Evolutionary conservation across 2,329 filamentous ascomycete genomes (phyloP), one percentile per base, ranked within the genome.

Genomic region (Fusarium humuli): DNA sequence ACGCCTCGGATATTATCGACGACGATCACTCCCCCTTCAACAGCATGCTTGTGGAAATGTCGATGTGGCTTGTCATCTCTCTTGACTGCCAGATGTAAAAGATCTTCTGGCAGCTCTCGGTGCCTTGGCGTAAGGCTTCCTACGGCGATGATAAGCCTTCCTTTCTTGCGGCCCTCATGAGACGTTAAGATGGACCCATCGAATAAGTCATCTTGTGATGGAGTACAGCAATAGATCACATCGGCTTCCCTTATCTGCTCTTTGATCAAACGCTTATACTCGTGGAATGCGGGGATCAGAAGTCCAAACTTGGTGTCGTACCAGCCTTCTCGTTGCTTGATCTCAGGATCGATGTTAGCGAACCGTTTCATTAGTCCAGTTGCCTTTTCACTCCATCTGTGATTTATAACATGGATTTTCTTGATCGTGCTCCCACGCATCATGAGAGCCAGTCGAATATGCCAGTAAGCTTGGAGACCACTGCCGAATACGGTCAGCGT

Each of bases 391-490:
- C 84, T 86, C 76, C 92, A 93, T 56, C 85, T 84, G 34, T 92
- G 90, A 76, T 94, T 97, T 77, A 97, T 90, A 75, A 98, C 91
- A 80, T 95, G 91, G 49, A 98, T 87, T 62, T 91, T 88, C 73
- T 91, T 90, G 73, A 97, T 91, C 22, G 93, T 92, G 47, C 82
- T 57, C 3, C 88, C 88, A 23, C 87, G 91, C 52, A 96, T 85
- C 69, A 95, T 85, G 13, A 98, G 85, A 1, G 94, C 91, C 7
- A 98, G 86, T 1, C 94, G 91, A 45, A 97, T 89, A 78, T 98
- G 95, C 94, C 94, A 98, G 82, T 95, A 97, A 14, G 95, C 95
- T 82, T 98, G 94, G 73, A 91, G 90, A 47, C 95, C 95, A 34
- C 92, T 91, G 25, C 95, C 95, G 78, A 98, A 98, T 56, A 97